phyloP scores from a whole-genome alignment of 2,329 filamentous ascomycete genomes.

The Phialocephala sp. region DNA sequence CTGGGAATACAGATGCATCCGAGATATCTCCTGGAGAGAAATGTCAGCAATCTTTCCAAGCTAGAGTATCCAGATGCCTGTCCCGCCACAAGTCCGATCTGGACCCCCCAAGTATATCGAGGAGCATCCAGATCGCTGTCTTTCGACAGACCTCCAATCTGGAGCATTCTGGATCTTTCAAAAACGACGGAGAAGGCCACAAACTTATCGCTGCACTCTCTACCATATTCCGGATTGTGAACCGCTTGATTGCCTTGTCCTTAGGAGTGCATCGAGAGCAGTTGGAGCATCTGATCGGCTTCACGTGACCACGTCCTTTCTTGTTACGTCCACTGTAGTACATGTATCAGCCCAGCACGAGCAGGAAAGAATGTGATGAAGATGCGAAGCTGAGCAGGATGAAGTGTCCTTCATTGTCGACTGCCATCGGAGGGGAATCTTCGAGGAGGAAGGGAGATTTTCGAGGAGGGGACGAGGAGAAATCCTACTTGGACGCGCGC shows the following conservation, averaged over 20 bases:
- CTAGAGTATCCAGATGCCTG: no score
- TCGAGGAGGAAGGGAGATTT: constrained; percentile 5
- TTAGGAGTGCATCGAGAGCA: constrained; percentile 76
- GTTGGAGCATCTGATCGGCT: constrained; percentile 95
- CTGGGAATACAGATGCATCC: constrained; percentile 97
- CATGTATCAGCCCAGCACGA: constrained; percentile 7
- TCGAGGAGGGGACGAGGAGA: constrained; percentile 15
- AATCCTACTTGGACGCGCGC: constrained; percentile 68
- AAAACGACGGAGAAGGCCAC: no score
- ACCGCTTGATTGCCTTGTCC: constrained; percentile 99
- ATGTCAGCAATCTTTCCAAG: constrained; percentile 19
- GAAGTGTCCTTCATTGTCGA: no score
- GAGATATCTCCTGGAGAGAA: constrained; percentile 90
- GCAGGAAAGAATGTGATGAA: no score
- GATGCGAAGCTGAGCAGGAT: no score
- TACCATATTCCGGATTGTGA: constrained; percentile 99
- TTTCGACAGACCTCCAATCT: no score
- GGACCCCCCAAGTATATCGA: constrained; percentile 15
- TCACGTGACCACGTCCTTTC: constrained; percentile 99
- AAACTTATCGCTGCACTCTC: no score
- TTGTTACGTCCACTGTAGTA: constrained; percentile 90
- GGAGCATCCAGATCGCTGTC: constrained; percentile 43
- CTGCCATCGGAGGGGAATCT: no score
- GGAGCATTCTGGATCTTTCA: no score
- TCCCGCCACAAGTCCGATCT: no score